Evolutionary conservation across 192 early-diverging fungal genomes (phyloP), one percentile per base, ranked within the genome.

Genomic region (Thoreauomyces humboldtii): DNA sequence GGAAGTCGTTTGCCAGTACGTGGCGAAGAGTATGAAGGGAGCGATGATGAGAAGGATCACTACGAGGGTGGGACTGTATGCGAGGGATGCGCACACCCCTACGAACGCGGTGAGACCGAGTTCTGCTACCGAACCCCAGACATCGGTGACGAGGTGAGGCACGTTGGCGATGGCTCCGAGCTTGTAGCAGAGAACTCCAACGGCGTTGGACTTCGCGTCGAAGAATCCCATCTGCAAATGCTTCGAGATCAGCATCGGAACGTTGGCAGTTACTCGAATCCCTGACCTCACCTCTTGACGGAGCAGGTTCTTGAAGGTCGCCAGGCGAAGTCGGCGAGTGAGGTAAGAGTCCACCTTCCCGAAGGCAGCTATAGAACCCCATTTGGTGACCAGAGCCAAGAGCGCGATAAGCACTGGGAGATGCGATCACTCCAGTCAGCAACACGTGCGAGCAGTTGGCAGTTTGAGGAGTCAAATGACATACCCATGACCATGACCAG

Each of bases 211-310:
- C 0, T 59, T 56, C 29, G 24, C 15, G 25, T 66, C 64, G 43
- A 66, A 66, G 64, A 66, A 66, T 43, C 64, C 64, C 38, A 41
- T 41, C n/a, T n/a, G n/a, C n/a, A n/a, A n/a, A n/a, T n/a, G n/a
- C n/a, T n/a, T n/a, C n/a, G n/a, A n/a, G n/a, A n/a, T n/a, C n/a
- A n/a, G n/a, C n/a, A n/a, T n/a, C n/a, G n/a, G n/a, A n/a, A n/a
- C n/a, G n/a, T n/a, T n/a, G n/a, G n/a, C n/a, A n/a, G n/a, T n/a
- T n/a, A n/a, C n/a, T n/a, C n/a, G n/a, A n/a, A n/a, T n/a, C n/a
- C n/a, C n/a, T n/a, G n/a, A n/a, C n/a, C n/a, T n/a, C 2, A 64
- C 35, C 29, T 66, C 64, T 22, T 66, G 64, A 4, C 55, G 19
- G 19, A 62, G 27, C 14, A 63, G 41, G 29, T 59, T 59, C 41